Conservation (phyloP, 169 alveolate genomes). For the Cyclospora cayetanensis region DNA sequence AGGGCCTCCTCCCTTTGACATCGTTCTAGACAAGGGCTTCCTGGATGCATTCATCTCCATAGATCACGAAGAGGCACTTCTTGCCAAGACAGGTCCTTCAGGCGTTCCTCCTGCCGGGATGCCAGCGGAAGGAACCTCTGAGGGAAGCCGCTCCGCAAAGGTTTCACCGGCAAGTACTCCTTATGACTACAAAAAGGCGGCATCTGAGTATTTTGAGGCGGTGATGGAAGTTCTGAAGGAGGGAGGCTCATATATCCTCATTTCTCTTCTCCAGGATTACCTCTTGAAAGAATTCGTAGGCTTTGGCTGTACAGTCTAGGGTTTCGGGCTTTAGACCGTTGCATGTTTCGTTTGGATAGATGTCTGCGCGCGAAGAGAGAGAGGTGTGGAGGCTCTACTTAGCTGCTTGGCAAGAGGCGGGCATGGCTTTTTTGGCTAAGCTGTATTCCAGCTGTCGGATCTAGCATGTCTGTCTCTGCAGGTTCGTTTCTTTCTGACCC, state of each 20-base stretch:
- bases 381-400: no score
- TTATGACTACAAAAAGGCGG: conserved; percentile 28
- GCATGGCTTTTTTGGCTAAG: no score
- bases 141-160: not conserved
- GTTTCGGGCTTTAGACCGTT: not conserved
- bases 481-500: no score
- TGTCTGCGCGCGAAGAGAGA: no score
- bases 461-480: no score
- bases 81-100: not conserved
- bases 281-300: not conserved
- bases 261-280: conserved; percentile 2
- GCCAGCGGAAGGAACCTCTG: no score
- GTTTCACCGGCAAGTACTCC: not conserved
- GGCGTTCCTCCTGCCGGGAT: not conserved
- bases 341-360: no score
- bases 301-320: not conserved
- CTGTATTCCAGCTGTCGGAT: no score
- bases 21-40: conserved; percentile 52
- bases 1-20: conserved; percentile 42
- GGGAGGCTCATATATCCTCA: conserved; percentile 26
- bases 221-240: conserved; percentile 15
- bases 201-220: conserved; percentile 10
- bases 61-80: not conserved
- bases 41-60: conserved; percentile 39
- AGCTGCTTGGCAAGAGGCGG: no score